phyloP scores from a whole-genome alignment of 805 yeast species.

The Kuraishia ogatae region DNA sequence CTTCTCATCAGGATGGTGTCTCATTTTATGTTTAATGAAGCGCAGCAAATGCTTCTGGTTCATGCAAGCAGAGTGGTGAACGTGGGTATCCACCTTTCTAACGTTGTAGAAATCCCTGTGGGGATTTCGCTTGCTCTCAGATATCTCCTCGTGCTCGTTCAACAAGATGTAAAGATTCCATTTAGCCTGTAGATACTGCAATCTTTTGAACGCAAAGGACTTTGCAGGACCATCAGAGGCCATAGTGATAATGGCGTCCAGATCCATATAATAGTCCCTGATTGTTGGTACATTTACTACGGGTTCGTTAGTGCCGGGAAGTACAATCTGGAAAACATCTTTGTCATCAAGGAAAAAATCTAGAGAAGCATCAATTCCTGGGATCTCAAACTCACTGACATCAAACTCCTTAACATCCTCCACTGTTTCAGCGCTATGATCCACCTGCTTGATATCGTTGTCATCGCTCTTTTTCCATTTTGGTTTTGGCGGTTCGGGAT shows the following conservation, averaged over 20 bases:
- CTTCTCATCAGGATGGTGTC: slow-evolving; percentile 76
- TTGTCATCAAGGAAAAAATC: slow-evolving; percentile 43
- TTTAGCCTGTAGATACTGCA: slow-evolving; percentile 91
- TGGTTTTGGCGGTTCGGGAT: slow-evolving; percentile 93
- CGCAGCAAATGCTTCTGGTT: slow-evolving; percentile 94
- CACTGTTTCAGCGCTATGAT: slow-evolving; percentile 7
- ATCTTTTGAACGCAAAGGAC: slow-evolving; percentile 88
- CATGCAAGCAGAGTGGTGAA: slow-evolving; percentile 99
- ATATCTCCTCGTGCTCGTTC: slow-evolving; percentile 88
- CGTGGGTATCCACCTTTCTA: slow-evolving; percentile 96
- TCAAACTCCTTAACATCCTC: slow-evolving; percentile 39
- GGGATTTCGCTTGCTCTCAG: slow-evolving; percentile 85
- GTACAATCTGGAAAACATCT: slow-evolving; percentile 53
- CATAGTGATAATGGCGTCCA: slow-evolving; percentile 61
- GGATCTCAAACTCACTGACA: slow-evolving; percentile 45
- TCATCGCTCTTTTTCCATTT: slow-evolving; percentile 56
- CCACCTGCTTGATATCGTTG: slow-evolving; percentile 24
- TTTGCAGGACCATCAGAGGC: slow-evolving; percentile 95
- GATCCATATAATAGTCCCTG: slow-evolving; percentile 77
- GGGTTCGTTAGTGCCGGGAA: slow-evolving; percentile 18
- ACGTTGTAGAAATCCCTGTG: slow-evolving; percentile 97
- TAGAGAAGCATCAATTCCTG: slow-evolving; percentile 32
- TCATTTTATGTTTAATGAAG: slow-evolving; percentile 89
- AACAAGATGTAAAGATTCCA: slow-evolving; percentile 87
- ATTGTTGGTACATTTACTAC: slow-evolving; percentile 69